Percentiles rank a stretch among this genome's conserved stretches.
These are phyloP conservation scores for Colletotrichum sp. DNA, from an alignment of 2,329 filamentous ascomycete genomes.

Conservation along the genomic window DNA sequence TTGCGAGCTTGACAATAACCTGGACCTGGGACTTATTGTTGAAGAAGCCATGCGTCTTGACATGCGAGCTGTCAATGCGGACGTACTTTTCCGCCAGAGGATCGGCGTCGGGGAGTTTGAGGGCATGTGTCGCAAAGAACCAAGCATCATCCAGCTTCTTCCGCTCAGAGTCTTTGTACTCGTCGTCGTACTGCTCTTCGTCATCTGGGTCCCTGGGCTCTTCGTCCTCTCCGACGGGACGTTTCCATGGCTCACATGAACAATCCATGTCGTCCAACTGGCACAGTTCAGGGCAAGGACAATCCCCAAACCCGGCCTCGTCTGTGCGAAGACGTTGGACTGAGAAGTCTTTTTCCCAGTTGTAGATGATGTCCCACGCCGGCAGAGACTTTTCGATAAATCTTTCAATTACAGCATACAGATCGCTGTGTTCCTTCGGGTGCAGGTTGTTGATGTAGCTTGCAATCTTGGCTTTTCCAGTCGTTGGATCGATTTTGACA, in stretches of 20 bases:
- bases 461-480: constrained; percentile 35
- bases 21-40: constrained; percentile 44
- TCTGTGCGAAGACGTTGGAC: background rate
- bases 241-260: background rate
- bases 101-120: background rate
- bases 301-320: background rate
- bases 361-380: constrained; percentile 38
- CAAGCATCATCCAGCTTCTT: background rate
- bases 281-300: background rate
- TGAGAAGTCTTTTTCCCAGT: background rate
- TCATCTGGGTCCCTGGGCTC: background rate
- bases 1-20: constrained; percentile 68
- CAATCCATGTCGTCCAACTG: background rate
- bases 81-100: background rate
- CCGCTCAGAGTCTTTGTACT: background rate
- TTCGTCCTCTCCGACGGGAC: background rate
- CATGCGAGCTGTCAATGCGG: background rate
- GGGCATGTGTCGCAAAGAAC: background rate
- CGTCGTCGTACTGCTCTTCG: background rate
- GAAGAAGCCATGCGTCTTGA: background rate
- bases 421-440: constrained; percentile 30
- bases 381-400: constrained; percentile 41
- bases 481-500: constrained; percentile 37
- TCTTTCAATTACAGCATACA: constrained; percentile 41
- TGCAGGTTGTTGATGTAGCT: constrained; percentile 55